These are phyloP conservation scores for Mangifera indica DNA, from an alignment of 345 rosid genomes.

Conservation along the genomic window DNA sequence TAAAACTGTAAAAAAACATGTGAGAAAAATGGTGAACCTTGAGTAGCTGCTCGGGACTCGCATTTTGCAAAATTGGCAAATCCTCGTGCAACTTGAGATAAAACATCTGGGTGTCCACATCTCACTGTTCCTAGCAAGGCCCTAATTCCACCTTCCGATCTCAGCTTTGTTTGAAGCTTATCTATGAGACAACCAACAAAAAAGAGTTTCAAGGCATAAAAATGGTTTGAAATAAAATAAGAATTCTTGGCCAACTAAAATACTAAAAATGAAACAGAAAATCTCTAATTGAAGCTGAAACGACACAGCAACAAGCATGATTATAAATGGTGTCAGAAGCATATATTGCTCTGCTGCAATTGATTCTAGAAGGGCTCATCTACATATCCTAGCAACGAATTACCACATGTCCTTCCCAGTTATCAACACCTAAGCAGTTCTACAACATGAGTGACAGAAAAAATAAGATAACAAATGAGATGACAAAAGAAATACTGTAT, in stretches of 20 bases:
- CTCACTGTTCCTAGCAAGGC: constrained; percentile 95
- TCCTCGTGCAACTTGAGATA: constrained; percentile 97
- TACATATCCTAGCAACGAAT: background rate
- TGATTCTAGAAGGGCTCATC: background rate
- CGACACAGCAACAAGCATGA: background rate
- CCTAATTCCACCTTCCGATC: constrained; percentile 93
- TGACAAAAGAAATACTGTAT: constrained; percentile 13
- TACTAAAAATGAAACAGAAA: background rate
- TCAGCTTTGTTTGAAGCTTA: constrained; percentile 79
- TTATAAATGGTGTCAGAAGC: background rate
- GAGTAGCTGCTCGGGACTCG: constrained; percentile 81
- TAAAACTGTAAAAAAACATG: constrained; percentile 4
- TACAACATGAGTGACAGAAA: background rate
- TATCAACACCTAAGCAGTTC: background rate
- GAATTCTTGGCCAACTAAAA: background rate
- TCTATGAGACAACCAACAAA: constrained; percentile 40
- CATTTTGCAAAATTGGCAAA: constrained; percentile 98
- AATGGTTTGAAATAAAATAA: background rate
- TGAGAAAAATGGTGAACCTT: constrained; percentile 47
- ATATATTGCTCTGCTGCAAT: background rate
- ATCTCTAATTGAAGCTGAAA: background rate
- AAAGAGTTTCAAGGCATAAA: background rate
- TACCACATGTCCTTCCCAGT: background rate
- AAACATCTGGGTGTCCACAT: constrained; percentile 93
- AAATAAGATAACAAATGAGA: background rate